Conservation (phyloP, 805 yeast species). For the Metschnikowia similis region DNA sequence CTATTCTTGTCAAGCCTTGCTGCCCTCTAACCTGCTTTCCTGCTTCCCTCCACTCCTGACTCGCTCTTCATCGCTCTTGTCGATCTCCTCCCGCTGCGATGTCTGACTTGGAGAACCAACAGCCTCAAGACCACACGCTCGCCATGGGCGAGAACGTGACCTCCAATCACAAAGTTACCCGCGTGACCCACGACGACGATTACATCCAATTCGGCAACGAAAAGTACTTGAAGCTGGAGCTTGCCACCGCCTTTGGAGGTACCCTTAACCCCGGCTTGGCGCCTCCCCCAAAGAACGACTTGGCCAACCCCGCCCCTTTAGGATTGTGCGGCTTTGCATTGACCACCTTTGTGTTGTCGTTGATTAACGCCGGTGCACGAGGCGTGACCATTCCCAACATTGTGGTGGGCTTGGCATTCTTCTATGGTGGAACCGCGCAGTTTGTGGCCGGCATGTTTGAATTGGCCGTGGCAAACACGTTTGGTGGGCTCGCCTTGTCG, state of each 20-base stretch:
- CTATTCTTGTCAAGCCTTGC: too few species aligned
- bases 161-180: slow-evolving; percentile 19
- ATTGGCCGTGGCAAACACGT: slow-evolving; percentile 69
- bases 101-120: slow-evolving; percentile 36
- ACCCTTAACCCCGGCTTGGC: slow-evolving; percentile 61
- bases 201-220: slow-evolving; percentile 69
- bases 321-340: slow-evolving; percentile 70
- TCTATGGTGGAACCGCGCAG: slow-evolving; percentile 72
- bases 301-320: slow-evolving; percentile 73
- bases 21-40: too few species aligned
- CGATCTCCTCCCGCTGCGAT: slow-evolving; percentile 5
- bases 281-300: slow-evolving; percentile 39
- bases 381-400: slow-evolving; percentile 59
- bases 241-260: slow-evolving; percentile 74
- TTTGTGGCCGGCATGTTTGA: slow-evolving; percentile 73
- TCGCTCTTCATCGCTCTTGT: too few species aligned
- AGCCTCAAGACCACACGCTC: slow-evolving; percentile 28
- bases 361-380: slow-evolving; percentile 62
- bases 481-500: slow-evolving; percentile 62
- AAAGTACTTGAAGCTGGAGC: slow-evolving; percentile 58
- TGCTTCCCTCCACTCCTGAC: too few species aligned
- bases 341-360: slow-evolving; percentile 61
- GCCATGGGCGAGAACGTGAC: slow-evolving; percentile 1
- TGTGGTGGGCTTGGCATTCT: slow-evolving; percentile 61
- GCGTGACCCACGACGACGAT: slow-evolving; percentile 48